Evolutionary conservation across 305 asterid genomes (phyloP).

Genomic region (Fraxinus sp.): DNA sequence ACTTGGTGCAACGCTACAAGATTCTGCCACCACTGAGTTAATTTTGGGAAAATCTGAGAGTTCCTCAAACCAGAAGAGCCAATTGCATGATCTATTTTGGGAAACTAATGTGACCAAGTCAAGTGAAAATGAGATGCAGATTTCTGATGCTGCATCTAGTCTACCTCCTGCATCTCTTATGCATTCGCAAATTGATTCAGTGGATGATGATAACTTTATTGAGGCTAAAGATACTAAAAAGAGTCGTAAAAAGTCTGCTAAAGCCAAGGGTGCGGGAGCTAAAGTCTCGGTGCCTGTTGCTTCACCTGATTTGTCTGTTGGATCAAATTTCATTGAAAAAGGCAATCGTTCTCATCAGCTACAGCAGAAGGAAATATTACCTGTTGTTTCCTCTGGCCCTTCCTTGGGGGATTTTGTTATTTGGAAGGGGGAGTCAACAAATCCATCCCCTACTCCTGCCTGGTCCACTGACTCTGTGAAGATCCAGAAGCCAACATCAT

Average conservation of each 20-base stretch:
- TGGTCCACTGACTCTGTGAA: conserved; percentile 74
- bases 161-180: conserved; percentile 17
- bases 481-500: conserved; percentile 54
- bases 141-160: conserved; percentile 30
- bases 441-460: conserved; percentile 64
- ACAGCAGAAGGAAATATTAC: conserved; percentile 58
- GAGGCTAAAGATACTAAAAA: conserved; percentile 76
- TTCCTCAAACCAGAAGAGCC: conserved; percentile 40
- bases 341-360: conserved; percentile 47
- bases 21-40: conserved; percentile 28
- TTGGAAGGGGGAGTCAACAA: conserved; percentile 71
- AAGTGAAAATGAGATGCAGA: conserved; percentile 39
- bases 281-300: conserved; percentile 39
- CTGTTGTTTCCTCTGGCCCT: conserved; percentile 71
- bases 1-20: conserved; percentile 41
- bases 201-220: conserved; percentile 53
- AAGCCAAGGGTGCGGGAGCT: conserved; percentile 58
- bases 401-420: conserved; percentile 81
- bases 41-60: conserved; percentile 38
- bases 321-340: conserved; percentile 57
- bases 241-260: conserved; percentile 71
- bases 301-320: conserved; percentile 40
- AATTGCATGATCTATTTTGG: conserved; percentile 55
- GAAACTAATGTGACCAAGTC: conserved; percentile 36
- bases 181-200: conserved; percentile 36